phyloP scores from a whole-genome alignment of 164 flowering plant genomes.

The Amborella trichopoda region DNA sequence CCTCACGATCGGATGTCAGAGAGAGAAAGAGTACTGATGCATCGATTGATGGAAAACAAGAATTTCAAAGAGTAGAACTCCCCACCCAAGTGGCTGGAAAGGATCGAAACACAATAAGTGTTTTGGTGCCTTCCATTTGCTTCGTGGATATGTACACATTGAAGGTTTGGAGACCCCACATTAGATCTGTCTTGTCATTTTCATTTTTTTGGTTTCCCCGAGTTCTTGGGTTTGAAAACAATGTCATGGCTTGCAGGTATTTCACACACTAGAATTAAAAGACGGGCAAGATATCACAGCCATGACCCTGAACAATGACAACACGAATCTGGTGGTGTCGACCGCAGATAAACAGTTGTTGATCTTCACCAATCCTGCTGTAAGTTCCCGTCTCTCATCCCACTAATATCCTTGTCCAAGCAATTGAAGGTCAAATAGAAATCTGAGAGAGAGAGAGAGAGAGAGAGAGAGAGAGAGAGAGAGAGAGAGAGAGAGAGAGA shows the following conservation, averaged over 20 bases:
- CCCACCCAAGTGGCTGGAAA: constrained; percentile 11
- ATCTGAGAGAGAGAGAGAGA: no score
- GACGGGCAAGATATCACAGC: constrained; percentile 83
- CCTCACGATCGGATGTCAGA: constrained; percentile 14
- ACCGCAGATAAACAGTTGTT: constrained; percentile 80
- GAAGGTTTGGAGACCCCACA: constrained; percentile 28
- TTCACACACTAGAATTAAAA: constrained; percentile 56
- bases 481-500: no score
- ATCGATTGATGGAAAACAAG: constrained; percentile 6
- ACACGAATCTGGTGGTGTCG: constrained; percentile 88
- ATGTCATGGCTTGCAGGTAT: constrained; percentile 65
- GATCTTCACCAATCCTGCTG: constrained; percentile 90
- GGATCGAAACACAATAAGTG: constrained; percentile 21
- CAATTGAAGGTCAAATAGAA: no score
- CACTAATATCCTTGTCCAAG: no score
- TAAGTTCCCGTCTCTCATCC: constrained; percentile 44
- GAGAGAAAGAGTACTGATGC: constrained; percentile 18
- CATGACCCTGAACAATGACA: constrained; percentile 70
- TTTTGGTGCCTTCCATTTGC: constrained; percentile 67
- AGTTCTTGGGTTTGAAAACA: no score
- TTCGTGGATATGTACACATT: constrained; percentile 67
- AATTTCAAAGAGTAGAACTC: neutral
- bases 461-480: no score
- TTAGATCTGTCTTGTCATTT: neutral
- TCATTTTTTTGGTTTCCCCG: neutral